Percentiles rank a stretch among this genome's conserved stretches.
Conservation (phyloP, 371 early-diverging fungal genomes). For the Lichtheimia ornata region DNA sequence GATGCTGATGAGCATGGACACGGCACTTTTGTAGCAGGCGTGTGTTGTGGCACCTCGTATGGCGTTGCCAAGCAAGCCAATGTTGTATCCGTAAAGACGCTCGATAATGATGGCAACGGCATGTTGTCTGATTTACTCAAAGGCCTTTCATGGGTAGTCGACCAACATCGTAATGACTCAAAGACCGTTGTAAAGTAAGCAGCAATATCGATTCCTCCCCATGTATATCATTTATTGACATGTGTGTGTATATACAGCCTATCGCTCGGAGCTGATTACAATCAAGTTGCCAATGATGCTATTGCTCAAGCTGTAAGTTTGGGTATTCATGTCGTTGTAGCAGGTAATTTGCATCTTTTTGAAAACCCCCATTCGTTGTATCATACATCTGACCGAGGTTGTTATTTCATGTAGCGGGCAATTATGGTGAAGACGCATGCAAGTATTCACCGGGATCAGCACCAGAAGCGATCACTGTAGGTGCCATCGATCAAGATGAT, state of each 20-base stretch:
- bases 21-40: constrained; percentile 69
- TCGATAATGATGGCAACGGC: constrained; percentile 54
- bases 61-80: constrained; percentile 64
- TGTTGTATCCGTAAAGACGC: constrained; percentile 65
- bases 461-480: constrained; percentile 84
- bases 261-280: constrained; percentile 58
- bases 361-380: constrained; percentile 7
- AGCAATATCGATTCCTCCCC: background rate
- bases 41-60: constrained; percentile 57
- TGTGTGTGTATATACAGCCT: constrained; percentile 33
- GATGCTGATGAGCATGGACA: constrained; percentile 35
- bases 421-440: constrained; percentile 79
- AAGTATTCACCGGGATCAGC: constrained; percentile 83
- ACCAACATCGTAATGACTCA: constrained; percentile 31
- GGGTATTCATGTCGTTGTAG: constrained; percentile 60
- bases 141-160: constrained; percentile 66
- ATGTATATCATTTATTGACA: constrained; percentile 20
- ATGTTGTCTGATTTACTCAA: constrained; percentile 58
- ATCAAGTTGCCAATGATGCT: constrained; percentile 59
- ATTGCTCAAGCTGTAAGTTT: constrained; percentile 50
- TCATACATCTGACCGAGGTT: constrained; percentile 27
- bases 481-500: constrained; percentile 78
- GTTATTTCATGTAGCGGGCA: constrained; percentile 42
- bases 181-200: constrained; percentile 47
- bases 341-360: constrained; percentile 26